phyloP scores from a whole-genome alignment of 805 yeast species.

The Wickerhamiella dianesei region DNA sequence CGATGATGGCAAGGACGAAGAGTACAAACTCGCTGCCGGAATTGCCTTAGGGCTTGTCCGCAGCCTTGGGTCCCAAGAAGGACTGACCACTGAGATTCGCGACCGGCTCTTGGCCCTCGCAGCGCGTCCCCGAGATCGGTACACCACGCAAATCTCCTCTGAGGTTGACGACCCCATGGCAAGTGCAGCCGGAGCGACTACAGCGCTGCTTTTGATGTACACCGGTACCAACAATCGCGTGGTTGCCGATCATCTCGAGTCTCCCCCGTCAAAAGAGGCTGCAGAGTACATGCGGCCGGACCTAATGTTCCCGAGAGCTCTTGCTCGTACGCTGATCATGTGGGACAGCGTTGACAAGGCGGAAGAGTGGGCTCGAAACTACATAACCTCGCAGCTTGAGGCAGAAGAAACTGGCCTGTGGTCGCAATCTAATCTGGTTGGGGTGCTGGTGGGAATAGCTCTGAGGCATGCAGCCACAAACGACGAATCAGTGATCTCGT shows the following conservation, averaged over 20 bases:
- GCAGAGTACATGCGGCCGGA: conserved; percentile 71
- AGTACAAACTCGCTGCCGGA: conserved; percentile 35
- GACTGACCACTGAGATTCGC: conserved; percentile 47
- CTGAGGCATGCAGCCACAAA: conserved; percentile 63
- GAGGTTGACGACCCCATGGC: conserved; percentile 4
- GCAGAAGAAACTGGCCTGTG: conserved; percentile 26
- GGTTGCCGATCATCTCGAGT: conserved; percentile 46
- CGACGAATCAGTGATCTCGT: conserved; percentile 32
- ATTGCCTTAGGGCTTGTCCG: conserved; percentile 64
- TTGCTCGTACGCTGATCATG: conserved; percentile 51
- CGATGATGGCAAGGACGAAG: conserved; percentile 35
- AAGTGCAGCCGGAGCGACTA: conserved; percentile 42
- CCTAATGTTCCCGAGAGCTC: conserved; percentile 47
- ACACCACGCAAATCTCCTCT: neutral
- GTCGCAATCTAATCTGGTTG: conserved; percentile 54
- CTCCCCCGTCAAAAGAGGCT: conserved; percentile 47
- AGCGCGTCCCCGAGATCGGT: conserved; percentile 1
- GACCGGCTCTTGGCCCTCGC: conserved; percentile 49
- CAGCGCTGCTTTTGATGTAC: conserved; percentile 64
- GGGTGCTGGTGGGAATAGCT: conserved; percentile 61
- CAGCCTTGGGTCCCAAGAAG: conserved; percentile 18
- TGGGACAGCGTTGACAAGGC: conserved; percentile 55
- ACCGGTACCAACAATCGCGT: conserved; percentile 47
- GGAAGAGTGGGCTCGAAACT: neutral
- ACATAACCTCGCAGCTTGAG: neutral